These are phyloP conservation scores for Rhynchosporium agropyri DNA, from an alignment of 2,329 filamentous ascomycete species.

Conservation along the genomic window DNA sequence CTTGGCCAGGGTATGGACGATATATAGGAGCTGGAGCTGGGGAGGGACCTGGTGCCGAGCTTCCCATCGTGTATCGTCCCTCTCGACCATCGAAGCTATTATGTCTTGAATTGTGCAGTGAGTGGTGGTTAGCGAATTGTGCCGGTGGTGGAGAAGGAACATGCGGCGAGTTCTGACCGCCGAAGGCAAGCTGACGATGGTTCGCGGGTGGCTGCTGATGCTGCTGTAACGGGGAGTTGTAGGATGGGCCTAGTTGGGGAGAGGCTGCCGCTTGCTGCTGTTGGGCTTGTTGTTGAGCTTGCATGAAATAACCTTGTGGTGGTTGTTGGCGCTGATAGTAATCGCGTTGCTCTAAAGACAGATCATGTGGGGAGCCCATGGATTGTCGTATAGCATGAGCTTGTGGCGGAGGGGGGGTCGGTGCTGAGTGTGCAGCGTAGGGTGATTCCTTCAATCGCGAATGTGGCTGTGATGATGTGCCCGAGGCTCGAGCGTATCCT, in stretches of 20 bases:
- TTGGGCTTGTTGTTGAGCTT: conserved; percentile 35
- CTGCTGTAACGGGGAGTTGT: conserved; percentile 36
- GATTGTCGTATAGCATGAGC: conserved; percentile 32
- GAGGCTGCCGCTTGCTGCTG: conserved; percentile 36
- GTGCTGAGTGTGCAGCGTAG: conserved; percentile 41
- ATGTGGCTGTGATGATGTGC: conserved; percentile 31
- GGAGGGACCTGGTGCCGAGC: conserved; percentile 19
- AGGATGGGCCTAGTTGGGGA: conserved; percentile 36
- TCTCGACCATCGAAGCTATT: conserved; percentile 41
- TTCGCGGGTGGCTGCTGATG: conserved; percentile 27
- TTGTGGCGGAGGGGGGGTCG: conserved; percentile 34
- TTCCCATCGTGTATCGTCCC: conserved; percentile 31
- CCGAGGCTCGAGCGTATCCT: conserved; percentile 36
- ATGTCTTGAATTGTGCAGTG: conserved; percentile 37
- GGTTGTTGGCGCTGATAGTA: conserved; percentile 36
- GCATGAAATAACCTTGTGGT: conserved; percentile 36
- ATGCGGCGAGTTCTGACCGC: conserved; percentile 34
- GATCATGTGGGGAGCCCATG: conserved; percentile 38
- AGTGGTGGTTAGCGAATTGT: conserved; percentile 34
- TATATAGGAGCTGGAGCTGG: conserved; percentile 35
- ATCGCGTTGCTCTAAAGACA: conserved; percentile 39
- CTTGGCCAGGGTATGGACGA: not conserved
- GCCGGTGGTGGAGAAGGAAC: conserved; percentile 38
- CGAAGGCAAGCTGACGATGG: conserved; percentile 40
- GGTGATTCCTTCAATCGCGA: conserved; percentile 41